These are phyloP conservation scores for Chenopodium berlandieri DNA, from an alignment of 148 eudicot species.

Conservation along the genomic window DNA sequence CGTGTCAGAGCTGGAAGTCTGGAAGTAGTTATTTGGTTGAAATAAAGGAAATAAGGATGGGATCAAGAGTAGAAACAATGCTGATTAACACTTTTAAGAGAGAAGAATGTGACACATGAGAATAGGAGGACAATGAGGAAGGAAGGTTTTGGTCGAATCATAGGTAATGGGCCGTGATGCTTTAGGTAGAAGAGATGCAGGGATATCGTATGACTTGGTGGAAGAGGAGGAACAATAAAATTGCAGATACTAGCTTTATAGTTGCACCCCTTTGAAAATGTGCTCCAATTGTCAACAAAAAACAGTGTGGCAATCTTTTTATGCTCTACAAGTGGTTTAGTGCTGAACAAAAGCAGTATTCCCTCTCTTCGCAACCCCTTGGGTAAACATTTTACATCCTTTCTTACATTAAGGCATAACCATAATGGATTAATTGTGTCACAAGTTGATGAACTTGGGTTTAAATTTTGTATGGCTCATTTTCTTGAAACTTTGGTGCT, in stretches of 20 bases:
- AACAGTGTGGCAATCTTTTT: background rate
- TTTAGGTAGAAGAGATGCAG: background rate
- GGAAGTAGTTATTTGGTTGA: too few species aligned
- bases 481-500: background rate
- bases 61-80: background rate
- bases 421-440: background rate
- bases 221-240: too few species aligned
- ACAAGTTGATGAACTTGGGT: background rate
- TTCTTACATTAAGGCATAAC: background rate
- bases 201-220: background rate
- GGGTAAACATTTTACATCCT: background rate
- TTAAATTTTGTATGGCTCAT: background rate
- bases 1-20: too few species aligned
- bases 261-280: too few species aligned
- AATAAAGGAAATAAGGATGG: background rate
- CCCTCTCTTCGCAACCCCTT: background rate
- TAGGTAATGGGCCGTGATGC: background rate
- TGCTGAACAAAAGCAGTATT: background rate
- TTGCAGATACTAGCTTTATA: too few species aligned
- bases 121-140: too few species aligned
- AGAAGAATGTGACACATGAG: too few species aligned
- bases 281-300: too few species aligned
- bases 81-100: too few species aligned
- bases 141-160: background rate
- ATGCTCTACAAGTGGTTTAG: background rate